These are phyloP conservation scores for Vanrija humicola DNA, from an alignment of 1,284 basidiomycete genomes.

Conservation along the genomic window DNA sequence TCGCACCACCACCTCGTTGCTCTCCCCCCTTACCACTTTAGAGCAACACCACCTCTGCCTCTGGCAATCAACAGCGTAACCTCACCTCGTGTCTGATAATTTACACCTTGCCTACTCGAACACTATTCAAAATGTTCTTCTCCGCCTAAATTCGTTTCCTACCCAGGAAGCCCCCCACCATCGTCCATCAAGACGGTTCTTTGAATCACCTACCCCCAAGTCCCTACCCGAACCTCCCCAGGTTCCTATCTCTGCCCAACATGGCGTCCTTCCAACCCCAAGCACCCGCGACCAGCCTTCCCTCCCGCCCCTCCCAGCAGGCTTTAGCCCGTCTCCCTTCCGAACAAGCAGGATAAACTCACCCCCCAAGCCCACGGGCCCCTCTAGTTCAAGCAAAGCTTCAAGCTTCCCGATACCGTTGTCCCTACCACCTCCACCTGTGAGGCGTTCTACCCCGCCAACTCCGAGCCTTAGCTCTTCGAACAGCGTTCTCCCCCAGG, in stretches of 20 bases:
- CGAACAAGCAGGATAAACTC: slow-evolving; percentile 9
- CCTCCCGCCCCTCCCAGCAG: slow-evolving; percentile 9
- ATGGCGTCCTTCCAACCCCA: slow-evolving; percentile 17
- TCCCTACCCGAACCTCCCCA: slow-evolving; percentile 12
- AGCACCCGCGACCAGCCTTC: neutral
- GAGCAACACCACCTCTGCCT: slow-evolving; percentile 4
- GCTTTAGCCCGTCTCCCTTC: neutral
- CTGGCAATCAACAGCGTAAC: slow-evolving; percentile 4
- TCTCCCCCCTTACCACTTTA: too few relatives aligned
- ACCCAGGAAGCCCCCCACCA: slow-evolving; percentile 8
- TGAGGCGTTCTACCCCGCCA: neutral
- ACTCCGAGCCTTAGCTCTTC: slow-evolving; percentile 1
- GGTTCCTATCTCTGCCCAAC: slow-evolving; percentile 20
- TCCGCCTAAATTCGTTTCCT: slow-evolving; percentile 11
- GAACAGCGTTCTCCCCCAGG: neutral
- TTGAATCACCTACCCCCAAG: slow-evolving; percentile 10
- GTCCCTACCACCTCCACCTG: neutral
- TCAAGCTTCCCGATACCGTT: neutral
- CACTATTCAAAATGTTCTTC: slow-evolving; percentile 14
- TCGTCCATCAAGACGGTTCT: slow-evolving; percentile 15
- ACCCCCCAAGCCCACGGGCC: slow-evolving; percentile 6
- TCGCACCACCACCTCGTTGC: too few relatives aligned
- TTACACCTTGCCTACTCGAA: slow-evolving; percentile 11
- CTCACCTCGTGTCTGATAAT: slow-evolving; percentile 17
- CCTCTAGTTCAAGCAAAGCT: neutral